Conservation (phyloP, 352 stramenopile genomes). For the Globisporangium abappressorium region DNA sequence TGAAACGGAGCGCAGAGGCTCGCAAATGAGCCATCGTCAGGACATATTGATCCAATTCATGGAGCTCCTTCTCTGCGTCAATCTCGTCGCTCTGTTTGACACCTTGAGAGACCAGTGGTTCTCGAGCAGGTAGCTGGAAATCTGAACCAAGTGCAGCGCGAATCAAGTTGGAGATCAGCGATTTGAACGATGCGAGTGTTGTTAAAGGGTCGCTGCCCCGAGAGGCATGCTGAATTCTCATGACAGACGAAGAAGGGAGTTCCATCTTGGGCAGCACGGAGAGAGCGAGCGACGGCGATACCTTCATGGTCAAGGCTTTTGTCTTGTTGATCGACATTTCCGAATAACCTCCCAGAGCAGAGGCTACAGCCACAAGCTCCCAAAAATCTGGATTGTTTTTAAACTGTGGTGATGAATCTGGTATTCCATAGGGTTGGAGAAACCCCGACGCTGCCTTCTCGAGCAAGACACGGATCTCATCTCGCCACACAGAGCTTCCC, state of each 20-base stretch:
- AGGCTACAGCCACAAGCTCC: background rate
- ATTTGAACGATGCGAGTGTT: too few species aligned
- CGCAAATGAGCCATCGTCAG: conserved; percentile 15
- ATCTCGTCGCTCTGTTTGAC: background rate
- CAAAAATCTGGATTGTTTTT: background rate
- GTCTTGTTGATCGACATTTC: conserved; percentile 6
- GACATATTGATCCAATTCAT: background rate
- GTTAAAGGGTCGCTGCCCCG: too few species aligned
- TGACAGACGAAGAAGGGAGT: background rate
- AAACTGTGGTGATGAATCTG: background rate
- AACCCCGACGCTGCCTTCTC: background rate
- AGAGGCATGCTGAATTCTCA: background rate
- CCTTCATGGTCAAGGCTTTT: background rate
- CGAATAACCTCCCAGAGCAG: conserved; percentile 10
- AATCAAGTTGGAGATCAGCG: background rate
- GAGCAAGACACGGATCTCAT: conserved; percentile 16
- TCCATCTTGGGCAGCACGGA: conserved; percentile 1
- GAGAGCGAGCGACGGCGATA: background rate
- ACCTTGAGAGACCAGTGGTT: background rate
- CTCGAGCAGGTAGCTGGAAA: background rate
- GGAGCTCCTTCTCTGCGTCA: background rate
- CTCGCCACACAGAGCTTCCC: conserved; percentile 17
- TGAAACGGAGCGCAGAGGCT: conserved; percentile 25
- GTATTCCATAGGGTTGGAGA: background rate
- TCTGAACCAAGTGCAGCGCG: background rate